phyloP scores from a whole-genome alignment of 2,329 filamentous ascomycete species.

The Macrophomina tecta region DNA sequence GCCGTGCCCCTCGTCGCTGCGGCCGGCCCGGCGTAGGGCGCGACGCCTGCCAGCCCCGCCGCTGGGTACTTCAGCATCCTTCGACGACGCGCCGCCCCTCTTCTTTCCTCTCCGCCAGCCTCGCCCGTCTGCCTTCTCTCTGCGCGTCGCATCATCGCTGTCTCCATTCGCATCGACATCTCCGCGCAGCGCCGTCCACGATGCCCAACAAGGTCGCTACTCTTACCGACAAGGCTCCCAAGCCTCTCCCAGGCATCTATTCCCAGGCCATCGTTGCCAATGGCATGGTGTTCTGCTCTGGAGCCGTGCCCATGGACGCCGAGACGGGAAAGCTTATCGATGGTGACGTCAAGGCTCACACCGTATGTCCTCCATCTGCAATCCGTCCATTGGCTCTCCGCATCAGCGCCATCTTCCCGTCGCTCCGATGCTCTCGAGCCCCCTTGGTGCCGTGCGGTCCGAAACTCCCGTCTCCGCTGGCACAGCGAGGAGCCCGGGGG shows the following conservation, averaged over 20 bases:
- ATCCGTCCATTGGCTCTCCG: no score
- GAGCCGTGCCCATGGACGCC: constrained; percentile 18
- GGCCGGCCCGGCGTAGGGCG: constrained; percentile 5
- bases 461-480: no score
- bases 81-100: not conserved
- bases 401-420: no score
- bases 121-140: no score
- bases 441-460: no score
- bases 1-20: not conserved
- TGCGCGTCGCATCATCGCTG: no score
- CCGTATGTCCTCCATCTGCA: constrained; percentile 9
- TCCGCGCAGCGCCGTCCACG: not conserved
- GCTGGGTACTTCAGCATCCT: not conserved
- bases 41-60: not conserved
- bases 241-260: constrained; percentile 25
- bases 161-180: not conserved
- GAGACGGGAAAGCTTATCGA: constrained; percentile 26
- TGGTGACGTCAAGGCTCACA: constrained; percentile 22
- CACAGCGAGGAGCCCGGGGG: no score
- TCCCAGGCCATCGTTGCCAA: constrained; percentile 28
- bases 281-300: constrained; percentile 27
- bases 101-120: not conserved
- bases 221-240: constrained; percentile 26
- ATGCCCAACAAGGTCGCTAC: constrained; percentile 26
- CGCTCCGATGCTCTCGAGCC: no score